phyloP scores from a whole-genome alignment of 345 rosid genomes.

The Leavenworthia alabamica region DNA sequence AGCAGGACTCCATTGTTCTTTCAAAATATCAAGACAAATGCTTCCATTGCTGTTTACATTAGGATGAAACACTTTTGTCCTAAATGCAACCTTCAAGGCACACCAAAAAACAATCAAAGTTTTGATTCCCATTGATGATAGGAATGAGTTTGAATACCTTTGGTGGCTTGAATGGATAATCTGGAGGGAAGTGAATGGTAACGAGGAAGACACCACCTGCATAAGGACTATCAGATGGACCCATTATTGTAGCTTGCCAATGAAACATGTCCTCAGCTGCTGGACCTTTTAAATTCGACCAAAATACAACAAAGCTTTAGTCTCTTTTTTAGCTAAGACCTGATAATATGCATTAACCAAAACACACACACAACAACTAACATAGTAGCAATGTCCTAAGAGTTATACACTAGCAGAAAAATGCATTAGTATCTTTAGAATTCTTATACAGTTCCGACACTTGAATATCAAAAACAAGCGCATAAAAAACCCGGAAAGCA shows the following conservation, averaged over 20 bases:
- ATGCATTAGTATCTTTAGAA: background rate
- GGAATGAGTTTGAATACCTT: slow-evolving; percentile 27
- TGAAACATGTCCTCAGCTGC: slow-evolving; percentile 60
- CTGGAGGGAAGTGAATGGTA: slow-evolving; percentile 59
- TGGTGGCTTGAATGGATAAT: slow-evolving; percentile 61
- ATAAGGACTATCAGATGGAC: slow-evolving; percentile 56
- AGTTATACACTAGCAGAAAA: background rate
- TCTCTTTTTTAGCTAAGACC: no score
- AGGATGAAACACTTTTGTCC: slow-evolving; percentile 50
- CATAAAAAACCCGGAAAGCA: background rate
- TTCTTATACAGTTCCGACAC: background rate
- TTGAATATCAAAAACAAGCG: background rate
- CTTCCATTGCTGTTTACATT: slow-evolving; percentile 57
- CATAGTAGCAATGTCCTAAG: background rate
- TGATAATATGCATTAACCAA: no score
- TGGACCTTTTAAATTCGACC: no score
- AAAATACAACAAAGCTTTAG: no score
- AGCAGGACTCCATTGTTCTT: slow-evolving; percentile 64
- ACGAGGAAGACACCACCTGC: slow-evolving; percentile 54
- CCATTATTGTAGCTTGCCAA: slow-evolving; percentile 68
- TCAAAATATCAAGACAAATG: slow-evolving; percentile 54
- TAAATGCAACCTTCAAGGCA: slow-evolving; percentile 37
- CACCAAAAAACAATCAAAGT: background rate
- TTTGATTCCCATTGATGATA: background rate
- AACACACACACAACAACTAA: background rate